Evolutionary conservation across 495 filamentous ascomycete genomes (phyloP).

Genomic region (Tirmania nivea): DNA sequence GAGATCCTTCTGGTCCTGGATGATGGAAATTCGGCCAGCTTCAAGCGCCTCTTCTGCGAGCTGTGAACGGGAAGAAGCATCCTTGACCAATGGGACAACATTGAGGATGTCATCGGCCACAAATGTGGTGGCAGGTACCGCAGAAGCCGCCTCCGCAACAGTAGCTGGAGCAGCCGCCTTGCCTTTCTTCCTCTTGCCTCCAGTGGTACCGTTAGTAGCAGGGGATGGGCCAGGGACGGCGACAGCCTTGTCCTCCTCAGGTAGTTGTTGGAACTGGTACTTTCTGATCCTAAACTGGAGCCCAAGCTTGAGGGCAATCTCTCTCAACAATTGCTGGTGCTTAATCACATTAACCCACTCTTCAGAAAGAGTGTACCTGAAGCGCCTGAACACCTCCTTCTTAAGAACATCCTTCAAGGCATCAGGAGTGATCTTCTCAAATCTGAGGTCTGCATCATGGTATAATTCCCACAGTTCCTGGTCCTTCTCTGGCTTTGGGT

Average conservation of each 20-base stretch:
- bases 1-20: conserved; percentile 83
- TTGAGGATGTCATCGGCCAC: conserved; percentile 69
- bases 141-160: conserved; percentile 20
- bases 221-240: conserved; percentile 13
- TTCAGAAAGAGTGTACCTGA: conserved; percentile 46
- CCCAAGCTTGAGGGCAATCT: conserved; percentile 73
- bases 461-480: conserved; percentile 51
- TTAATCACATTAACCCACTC: conserved; percentile 43
- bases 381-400: conserved; percentile 48
- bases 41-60: conserved; percentile 91
- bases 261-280: conserved; percentile 42
- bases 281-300: conserved; percentile 69
- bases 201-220: conserved; percentile 22
- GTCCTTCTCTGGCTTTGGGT: conserved; percentile 57
- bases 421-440: conserved; percentile 53
- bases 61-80: conserved; percentile 40
- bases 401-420: conserved; percentile 47
- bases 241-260: conserved; percentile 14
- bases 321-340: conserved; percentile 68
- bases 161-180: conserved; percentile 31
- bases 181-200: conserved; percentile 52
- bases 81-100: conserved; percentile 80
- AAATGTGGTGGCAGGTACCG: conserved; percentile 40
- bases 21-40: conserved; percentile 80
- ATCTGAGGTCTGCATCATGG: conserved; percentile 60